Evolutionary conservation across 2,329 filamentous ascomycete genomes (phyloP), one percentile per base, ranked within the genome.

Genomic region (Paecilomyces formosus): DNA sequence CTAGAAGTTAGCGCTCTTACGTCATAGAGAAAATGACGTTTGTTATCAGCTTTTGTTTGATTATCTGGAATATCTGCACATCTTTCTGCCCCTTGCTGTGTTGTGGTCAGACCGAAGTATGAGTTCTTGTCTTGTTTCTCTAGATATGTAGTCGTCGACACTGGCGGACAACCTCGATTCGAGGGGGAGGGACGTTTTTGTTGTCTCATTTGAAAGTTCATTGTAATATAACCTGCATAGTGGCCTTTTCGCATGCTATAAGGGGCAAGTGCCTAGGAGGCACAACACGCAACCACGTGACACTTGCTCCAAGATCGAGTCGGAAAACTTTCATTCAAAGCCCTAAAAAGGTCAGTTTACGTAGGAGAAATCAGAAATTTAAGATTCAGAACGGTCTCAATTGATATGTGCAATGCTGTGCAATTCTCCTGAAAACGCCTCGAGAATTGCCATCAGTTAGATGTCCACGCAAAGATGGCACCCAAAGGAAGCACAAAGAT

Each of bases 1-100:
- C 58, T 74, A 45, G 60, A 69, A 55, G 65, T 72, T 35, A 73
- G 69, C 52, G 68, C 68, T 26, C 53, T 71, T 31, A 68, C 66
- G 24, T 66, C 65, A 30, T 30, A 52, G 18, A n/a, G 35, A 5
- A n/a, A 39, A n/a, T n/a, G 13, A 13, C 15, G 13, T n/a, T 39
- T n/a, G 7, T 39, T 13, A 39, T 39, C 15, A 13, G 13, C 13
- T 39, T n/a, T 15, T 39, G n/a, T n/a, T 39, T n/a, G 12, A 39
- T 39, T 39, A n/a, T 39, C 12, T 39, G 35, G 15, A 39, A 12
- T 15, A 15, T n/a, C 13, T 39, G 13, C 35, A 39, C 13, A 13
- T 39, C 13, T 39, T 39, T 39, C n/a, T 13, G 3, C 13, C 15
- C 35, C n/a, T 39, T 39, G 24, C 24, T 26, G 24, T 26, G 3